Percentiles rank a stretch among this genome's conserved stretches.
phyloP scores from a whole-genome alignment of 345 rosid genomes.

The Carallia pectinifolia region DNA sequence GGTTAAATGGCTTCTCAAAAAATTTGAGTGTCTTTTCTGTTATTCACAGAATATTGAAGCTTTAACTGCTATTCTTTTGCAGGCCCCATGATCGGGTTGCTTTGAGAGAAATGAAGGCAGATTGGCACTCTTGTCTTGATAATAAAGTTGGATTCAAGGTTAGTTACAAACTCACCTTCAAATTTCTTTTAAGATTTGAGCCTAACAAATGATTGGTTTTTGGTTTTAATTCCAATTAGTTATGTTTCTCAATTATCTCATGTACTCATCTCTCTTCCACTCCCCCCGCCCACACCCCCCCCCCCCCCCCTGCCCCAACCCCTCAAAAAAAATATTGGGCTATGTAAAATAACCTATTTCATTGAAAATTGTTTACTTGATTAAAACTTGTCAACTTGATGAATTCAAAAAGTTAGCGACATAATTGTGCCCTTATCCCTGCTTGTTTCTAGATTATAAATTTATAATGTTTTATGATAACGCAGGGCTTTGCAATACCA shows the following conservation, averaged over 20 bases:
- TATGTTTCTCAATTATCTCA: no score
- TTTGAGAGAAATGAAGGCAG: conserved; percentile 89
- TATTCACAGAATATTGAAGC: neutral
- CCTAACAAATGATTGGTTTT: no score
- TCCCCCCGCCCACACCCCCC: no score
- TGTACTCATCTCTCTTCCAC: no score
- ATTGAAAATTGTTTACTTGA: no score
- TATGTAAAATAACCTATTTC: no score
- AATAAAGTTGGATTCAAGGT: conserved; percentile 95
- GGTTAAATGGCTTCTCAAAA: neutral
- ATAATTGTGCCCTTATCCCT: neutral
- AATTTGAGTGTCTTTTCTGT: neutral
- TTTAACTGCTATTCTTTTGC: conserved; percentile 12
- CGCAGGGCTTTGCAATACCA: conserved; percentile 87
- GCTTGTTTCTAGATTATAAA: no score
- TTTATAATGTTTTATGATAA: neutral
- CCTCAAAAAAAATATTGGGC: no score
- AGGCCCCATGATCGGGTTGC: conserved; percentile 98
- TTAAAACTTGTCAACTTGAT: no score
- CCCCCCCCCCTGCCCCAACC: no score
- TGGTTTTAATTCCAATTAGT: no score
- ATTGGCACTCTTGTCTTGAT: conserved; percentile 94
- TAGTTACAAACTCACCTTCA: conserved; percentile 5
- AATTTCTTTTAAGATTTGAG: no score
- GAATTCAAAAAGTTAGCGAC: neutral